phyloP scores from a whole-genome alignment of 768 basidiomycete genomes.

The Krasilnikovozyma curviuscula region DNA sequence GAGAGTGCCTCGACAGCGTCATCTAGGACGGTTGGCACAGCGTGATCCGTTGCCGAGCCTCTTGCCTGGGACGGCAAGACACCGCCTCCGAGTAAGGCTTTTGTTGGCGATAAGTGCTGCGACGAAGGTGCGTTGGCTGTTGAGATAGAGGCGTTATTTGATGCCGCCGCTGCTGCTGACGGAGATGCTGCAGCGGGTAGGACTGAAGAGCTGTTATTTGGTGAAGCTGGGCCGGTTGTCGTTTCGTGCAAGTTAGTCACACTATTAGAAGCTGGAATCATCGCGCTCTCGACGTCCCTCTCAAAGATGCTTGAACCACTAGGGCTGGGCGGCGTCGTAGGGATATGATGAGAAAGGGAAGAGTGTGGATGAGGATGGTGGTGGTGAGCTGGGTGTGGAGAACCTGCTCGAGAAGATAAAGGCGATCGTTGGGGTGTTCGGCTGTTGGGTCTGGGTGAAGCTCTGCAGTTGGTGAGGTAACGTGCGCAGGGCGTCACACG shows the following conservation, averaged over 20 bases:
- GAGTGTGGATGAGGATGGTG: not conserved
- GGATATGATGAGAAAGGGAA: not conserved
- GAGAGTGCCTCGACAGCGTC: slow-evolving; percentile 6
- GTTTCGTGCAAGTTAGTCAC: too few species aligned
- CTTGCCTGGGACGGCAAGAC: not conserved
- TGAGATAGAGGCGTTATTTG: not conserved
- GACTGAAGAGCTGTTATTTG: not conserved
- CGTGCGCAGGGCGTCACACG: not conserved
- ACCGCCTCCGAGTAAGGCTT: too few species aligned
- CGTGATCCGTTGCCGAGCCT: not conserved
- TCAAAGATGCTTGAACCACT: slow-evolving; percentile 1
- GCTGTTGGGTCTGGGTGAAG: not conserved
- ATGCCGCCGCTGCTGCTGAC: not conserved
- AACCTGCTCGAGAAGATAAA: slow-evolving; percentile 1
- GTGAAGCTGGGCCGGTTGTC: not conserved
- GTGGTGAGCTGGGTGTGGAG: not conserved
- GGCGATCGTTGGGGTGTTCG: slow-evolving; percentile 3
- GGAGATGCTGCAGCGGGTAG: not conserved
- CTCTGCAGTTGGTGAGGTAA: not conserved
- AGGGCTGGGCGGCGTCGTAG: not conserved
- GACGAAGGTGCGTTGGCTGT: not conserved
- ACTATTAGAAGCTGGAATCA: not conserved
- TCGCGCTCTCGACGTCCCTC: not conserved
- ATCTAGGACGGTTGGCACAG: slow-evolving; percentile 5
- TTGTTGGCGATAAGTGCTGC: slow-evolving; percentile 1